Conservation (phyloP, 176 grass and related monocot genomes). For the Cocos nucifera region DNA sequence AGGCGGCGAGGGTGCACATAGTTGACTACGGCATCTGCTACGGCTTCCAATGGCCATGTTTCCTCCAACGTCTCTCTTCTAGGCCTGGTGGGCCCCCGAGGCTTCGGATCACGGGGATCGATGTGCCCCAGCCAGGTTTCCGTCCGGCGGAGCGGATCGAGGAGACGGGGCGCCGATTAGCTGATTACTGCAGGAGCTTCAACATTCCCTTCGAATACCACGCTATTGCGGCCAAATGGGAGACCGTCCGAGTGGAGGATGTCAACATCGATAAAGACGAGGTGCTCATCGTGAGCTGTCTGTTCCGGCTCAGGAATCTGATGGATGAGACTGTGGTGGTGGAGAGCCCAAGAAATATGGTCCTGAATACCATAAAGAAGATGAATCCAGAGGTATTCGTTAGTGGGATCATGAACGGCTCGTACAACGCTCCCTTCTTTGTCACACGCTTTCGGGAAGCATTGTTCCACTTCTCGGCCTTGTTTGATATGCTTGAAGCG, state of each 20-base stretch:
- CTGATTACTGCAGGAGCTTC: constrained; percentile 70
- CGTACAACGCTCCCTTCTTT: constrained; percentile 80
- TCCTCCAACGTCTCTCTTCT: constrained; percentile 64
- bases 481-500: constrained; percentile 77
- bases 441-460: constrained; percentile 88
- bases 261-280: constrained; percentile 67
- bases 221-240: constrained; percentile 57
- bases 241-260: constrained; percentile 59
- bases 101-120: constrained; percentile 83
- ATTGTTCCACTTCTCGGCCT: constrained; percentile 64
- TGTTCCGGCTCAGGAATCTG: constrained; percentile 63
- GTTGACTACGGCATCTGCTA: constrained; percentile 81
- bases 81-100: constrained; percentile 42
- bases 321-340: constrained; percentile 74
- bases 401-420: constrained; percentile 64
- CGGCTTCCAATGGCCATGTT: constrained; percentile 92
- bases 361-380: constrained; percentile 74
- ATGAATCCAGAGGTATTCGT: constrained; percentile 80
- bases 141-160: constrained; percentile 62
- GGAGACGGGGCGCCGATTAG: constrained; percentile 66
- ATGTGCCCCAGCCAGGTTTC: constrained; percentile 70
- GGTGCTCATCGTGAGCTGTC: constrained; percentile 69
- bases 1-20: constrained; percentile 71
- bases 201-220: constrained; percentile 63
- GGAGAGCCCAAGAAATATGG: constrained; percentile 71